Conservation (phyloP, 2,329 filamentous ascomycete genomes). For the Cladophialophora psammophila region DNA sequence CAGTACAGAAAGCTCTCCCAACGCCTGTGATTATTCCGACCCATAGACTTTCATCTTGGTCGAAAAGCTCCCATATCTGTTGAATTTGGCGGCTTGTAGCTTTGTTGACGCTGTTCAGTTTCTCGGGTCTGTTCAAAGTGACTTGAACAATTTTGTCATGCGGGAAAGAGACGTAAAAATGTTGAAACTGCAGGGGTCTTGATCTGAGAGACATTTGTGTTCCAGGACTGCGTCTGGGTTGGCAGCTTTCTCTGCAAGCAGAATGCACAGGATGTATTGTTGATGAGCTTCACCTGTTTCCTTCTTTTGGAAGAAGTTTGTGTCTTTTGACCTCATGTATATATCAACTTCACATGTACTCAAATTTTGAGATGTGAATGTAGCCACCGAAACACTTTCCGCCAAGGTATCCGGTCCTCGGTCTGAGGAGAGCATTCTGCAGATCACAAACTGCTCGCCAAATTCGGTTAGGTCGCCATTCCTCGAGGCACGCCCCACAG, state of each 20-base stretch:
- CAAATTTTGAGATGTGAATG: background rate
- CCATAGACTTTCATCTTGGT: conserved; percentile 50
- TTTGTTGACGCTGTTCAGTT: conserved; percentile 55
- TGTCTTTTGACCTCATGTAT: background rate
- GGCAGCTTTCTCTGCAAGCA: background rate
- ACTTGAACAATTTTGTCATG: conserved; percentile 55
- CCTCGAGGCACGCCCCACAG: background rate
- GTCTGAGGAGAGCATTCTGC: background rate
- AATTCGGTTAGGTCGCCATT: background rate
- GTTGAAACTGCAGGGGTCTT: conserved; percentile 11
- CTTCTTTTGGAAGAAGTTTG: conserved; percentile 1
- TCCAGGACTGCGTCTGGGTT: conserved; percentile 7
- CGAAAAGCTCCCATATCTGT: conserved; percentile 53
- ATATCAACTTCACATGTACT: conserved; percentile 5
- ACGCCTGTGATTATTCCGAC: conserved; percentile 53
- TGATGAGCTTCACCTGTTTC: conserved; percentile 15
- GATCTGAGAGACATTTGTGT: conserved; percentile 42
- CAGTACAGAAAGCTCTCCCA: conserved; percentile 54
- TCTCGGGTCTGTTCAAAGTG: conserved; percentile 52
- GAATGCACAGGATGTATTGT: conserved; percentile 3
- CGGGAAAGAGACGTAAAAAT: conserved; percentile 50
- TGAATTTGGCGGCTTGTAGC: conserved; percentile 51
- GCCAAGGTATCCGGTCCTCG: conserved; percentile 1
- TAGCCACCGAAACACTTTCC: background rate
- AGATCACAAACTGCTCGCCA: background rate